Percentiles rank a stretch among this genome's conserved stretches.
phyloP scores from a whole-genome alignment of 306 rosid genomes.

The Cicer pinnatifidum region DNA sequence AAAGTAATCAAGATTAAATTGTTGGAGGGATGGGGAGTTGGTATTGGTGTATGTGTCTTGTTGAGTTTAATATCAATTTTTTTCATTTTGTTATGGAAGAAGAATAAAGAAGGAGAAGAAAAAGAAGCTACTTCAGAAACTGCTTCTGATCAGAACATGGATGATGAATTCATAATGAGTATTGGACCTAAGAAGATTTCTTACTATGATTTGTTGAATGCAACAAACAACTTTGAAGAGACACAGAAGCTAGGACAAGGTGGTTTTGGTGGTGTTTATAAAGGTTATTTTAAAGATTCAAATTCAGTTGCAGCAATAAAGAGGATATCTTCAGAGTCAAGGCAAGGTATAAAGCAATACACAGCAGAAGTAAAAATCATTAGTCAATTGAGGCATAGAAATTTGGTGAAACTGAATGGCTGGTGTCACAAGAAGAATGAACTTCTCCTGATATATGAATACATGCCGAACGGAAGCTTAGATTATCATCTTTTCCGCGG shows the following conservation, averaged over 20 bases:
- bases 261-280: slow-evolving; percentile 49
- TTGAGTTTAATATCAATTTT: not conserved
- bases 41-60: not conserved
- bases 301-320: slow-evolving; percentile 39
- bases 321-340: slow-evolving; percentile 38
- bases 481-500: slow-evolving; percentile 34
- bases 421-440: slow-evolving; percentile 48
- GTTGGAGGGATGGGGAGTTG: not conserved
- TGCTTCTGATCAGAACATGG: slow-evolving; percentile 20
- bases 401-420: slow-evolving; percentile 45
- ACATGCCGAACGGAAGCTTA: slow-evolving; percentile 46
- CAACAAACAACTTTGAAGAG: slow-evolving; percentile 44
- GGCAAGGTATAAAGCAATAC: slow-evolving; percentile 38
- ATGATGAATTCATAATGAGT: slow-evolving; percentile 35
- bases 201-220: slow-evolving; percentile 25
- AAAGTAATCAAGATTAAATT: not conserved
- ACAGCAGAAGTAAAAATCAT: slow-evolving; percentile 44
- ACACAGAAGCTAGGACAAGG: slow-evolving; percentile 43
- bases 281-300: slow-evolving; percentile 23
- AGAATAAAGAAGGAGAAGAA: not conserved
- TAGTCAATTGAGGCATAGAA: slow-evolving; percentile 46
- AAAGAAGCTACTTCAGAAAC: slow-evolving; percentile 8
- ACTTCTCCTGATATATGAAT: slow-evolving; percentile 44
- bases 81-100: not conserved
- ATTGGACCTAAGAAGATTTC: slow-evolving; percentile 36